Evolutionary conservation across 306 rosid genomes (phyloP).

Genomic region (Pterocarpus santalinus): DNA sequence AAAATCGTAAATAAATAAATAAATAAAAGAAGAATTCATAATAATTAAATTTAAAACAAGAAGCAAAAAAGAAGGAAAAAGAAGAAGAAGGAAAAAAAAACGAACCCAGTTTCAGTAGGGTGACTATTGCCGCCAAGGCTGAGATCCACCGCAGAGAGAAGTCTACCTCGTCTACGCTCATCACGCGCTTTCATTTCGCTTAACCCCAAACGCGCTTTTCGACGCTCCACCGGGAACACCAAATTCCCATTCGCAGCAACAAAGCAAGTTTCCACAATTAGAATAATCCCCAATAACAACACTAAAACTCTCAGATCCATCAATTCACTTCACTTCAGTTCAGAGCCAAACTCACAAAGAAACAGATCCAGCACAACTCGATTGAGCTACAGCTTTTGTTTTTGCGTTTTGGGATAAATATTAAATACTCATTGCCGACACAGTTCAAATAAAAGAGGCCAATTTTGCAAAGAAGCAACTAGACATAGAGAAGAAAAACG

Average conservation of each 20-base stretch:
- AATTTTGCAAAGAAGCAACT: background rate
- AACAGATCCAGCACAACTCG: background rate
- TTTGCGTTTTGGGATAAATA: background rate
- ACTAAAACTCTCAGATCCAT: constrained; percentile 68
- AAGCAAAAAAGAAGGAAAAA: background rate
- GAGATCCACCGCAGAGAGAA: constrained; percentile 81
- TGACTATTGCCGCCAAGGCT: constrained; percentile 84
- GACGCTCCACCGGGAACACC: constrained; percentile 73
- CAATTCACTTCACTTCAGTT: constrained; percentile 18
- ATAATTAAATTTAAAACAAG: background rate
- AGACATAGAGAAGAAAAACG: background rate
- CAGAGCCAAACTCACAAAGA: no score
- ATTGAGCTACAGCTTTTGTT: background rate
- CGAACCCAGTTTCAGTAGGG: constrained; percentile 79
- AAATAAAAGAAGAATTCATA: background rate
- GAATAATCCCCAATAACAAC: constrained; percentile 44
- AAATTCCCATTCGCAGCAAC: constrained; percentile 63
- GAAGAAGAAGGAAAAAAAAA: background rate
- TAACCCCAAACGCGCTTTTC: constrained; percentile 55
- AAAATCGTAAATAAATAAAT: background rate
- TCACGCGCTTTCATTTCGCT: constrained; percentile 73
- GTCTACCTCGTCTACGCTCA: constrained; percentile 70
- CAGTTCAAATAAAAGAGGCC: background rate
- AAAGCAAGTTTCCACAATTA: constrained; percentile 45
- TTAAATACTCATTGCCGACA: background rate